Evolutionary conservation across 1,139 yeast genomes (phyloP).

Genomic region (Nakaseomyces nivariensis): DNA sequence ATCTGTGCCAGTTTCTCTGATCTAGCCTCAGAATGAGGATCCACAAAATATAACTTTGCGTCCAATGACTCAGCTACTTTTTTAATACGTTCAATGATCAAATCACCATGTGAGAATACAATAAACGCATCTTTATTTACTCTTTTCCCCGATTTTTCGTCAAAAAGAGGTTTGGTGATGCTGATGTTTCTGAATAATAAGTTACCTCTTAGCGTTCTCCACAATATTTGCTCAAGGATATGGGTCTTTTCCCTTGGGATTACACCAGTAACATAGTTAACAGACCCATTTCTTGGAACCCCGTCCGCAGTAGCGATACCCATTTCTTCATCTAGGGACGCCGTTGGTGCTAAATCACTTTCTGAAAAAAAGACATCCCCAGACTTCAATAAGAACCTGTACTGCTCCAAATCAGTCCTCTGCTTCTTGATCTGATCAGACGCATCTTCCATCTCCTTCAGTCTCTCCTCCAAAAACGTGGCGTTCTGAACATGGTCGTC

Average conservation of each 20-base stretch:
- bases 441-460: conserved; percentile 46
- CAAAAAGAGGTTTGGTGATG: conserved; percentile 48
- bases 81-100: conserved; percentile 55
- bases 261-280: conserved; percentile 72
- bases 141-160: conserved; percentile 38
- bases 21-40: conserved; percentile 49
- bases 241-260: conserved; percentile 62
- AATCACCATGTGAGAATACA: conserved; percentile 80
- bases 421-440: conserved; percentile 44
- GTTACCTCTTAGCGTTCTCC: conserved; percentile 92
- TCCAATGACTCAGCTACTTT: conserved; percentile 78
- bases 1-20: conserved; percentile 48
- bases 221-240: conserved; percentile 73
- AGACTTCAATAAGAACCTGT: conserved; percentile 57
- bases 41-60: conserved; percentile 63
- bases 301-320: conserved; percentile 11
- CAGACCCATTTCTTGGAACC: conserved; percentile 25
- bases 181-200: conserved; percentile 65
- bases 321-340: conserved; percentile 5
- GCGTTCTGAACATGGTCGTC: conserved; percentile 68
- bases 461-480: conserved; percentile 48
- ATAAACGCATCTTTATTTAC: conserved; percentile 68
- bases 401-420: conserved; percentile 51
- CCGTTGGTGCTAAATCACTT: conserved; percentile 10
- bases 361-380: conserved; percentile 53